These are phyloP conservation scores for Ceratocystis cacaofunesta DNA, from an alignment of 2,329 filamentous ascomycete genomes.

Conservation along the genomic window DNA sequence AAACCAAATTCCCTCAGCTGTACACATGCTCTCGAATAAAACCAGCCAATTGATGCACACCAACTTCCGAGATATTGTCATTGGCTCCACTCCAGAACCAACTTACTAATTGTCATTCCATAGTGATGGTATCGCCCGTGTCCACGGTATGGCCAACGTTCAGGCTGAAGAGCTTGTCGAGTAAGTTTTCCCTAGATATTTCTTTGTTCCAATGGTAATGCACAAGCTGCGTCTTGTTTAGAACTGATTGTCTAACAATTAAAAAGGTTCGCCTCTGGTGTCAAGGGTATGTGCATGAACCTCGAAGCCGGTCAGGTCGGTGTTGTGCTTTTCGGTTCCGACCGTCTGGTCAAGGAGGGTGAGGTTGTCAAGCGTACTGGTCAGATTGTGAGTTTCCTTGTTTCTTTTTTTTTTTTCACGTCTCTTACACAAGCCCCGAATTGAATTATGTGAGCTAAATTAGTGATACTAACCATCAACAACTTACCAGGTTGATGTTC, in stretches of 20 bases:
- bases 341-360: conserved; percentile 98
- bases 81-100: background rate
- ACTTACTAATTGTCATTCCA: conserved; percentile 13
- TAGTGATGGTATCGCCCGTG: conserved; percentile 99
- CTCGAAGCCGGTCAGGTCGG: conserved; percentile 99
- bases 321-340: conserved; percentile 99
- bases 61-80: background rate
- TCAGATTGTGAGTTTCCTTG: conserved; percentile 65
- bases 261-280: conserved; percentile 87
- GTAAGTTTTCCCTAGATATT: conserved; percentile 44
- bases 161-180: conserved; percentile 99
- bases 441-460: background rate
- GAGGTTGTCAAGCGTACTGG: conserved; percentile 99
- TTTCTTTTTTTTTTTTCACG: too few species aligned
- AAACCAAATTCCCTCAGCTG: background rate
- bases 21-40: background rate
- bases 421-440: too few species aligned
- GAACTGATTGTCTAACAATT: conserved; percentile 6
- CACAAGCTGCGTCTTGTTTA: background rate
- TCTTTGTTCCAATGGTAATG: background rate
- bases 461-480: conserved; percentile 17
- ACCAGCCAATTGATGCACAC: background rate
- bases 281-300: conserved; percentile 99
- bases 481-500: conserved; percentile 68
- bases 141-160: conserved; percentile 99